Percentiles rank a stretch among this genome's conserved stretches.
phyloP scores from a whole-genome alignment of 192 early-diverging fungal species.

The Coemansia reversa region DNA sequence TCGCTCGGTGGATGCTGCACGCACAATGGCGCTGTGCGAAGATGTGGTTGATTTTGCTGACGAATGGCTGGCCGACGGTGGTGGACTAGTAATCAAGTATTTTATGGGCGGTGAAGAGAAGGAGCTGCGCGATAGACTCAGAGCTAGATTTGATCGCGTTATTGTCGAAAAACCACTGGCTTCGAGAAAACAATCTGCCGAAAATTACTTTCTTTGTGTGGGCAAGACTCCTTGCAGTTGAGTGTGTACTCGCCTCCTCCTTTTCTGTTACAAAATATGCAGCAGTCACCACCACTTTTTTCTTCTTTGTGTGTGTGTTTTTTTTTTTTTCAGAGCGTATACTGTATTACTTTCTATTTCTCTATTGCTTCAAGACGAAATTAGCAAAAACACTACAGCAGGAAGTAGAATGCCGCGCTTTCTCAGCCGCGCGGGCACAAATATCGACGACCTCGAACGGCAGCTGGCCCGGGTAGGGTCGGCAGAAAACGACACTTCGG shows the following conservation, averaged over 20 bases:
- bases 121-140: conserved; percentile 52
- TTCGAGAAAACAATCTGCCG: conserved; percentile 66
- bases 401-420: conserved; percentile 40
- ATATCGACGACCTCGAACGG: conserved; percentile 52
- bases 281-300: background rate
- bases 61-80: conserved; percentile 31
- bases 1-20: conserved; percentile 64
- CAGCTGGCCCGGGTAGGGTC: conserved; percentile 53
- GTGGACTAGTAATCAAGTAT: conserved; percentile 59
- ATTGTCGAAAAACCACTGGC: conserved; percentile 68
- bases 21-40: conserved; percentile 67
- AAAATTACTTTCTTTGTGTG: conserved; percentile 69
- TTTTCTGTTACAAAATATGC: background rate
- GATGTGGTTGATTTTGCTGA: conserved; percentile 65
- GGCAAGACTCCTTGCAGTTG: conserved; percentile 17
- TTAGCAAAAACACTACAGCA: background rate
- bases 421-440: conserved; percentile 52
- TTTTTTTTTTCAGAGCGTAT: background rate
- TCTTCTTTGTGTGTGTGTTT: conserved; percentile 8
- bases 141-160: conserved; percentile 57
- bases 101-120: conserved; percentile 62
- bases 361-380: background rate
- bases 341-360: conserved; percentile 4
- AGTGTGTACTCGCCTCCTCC: background rate
- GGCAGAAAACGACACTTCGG: conserved; percentile 35